Evolutionary conservation across 331 rosid species (phyloP), one percentile per base, ranked within the genome.

Genomic region (Telfairia occidentalis): DNA sequence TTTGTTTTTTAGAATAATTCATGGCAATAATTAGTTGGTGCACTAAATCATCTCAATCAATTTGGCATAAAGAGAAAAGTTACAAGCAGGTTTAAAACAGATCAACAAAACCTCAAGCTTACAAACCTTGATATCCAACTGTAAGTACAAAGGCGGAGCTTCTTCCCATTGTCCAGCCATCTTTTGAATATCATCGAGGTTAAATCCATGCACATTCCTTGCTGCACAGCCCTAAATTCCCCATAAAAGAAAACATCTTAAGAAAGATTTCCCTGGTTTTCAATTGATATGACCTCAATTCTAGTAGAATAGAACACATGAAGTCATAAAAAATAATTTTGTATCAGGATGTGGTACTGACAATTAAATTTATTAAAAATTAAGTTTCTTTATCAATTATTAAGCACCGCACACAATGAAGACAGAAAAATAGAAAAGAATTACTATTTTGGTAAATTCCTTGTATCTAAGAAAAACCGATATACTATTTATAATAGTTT

Each of bases 81-180:
- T 1, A 29, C 23, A 54, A 54, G 32, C 24, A 54, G 5, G 15
- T 59, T 59, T 11, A 59, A 29, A 59, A 28, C 2, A 59, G 66
- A 59, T 29, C 19, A 15, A 60, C 58, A 52, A 21, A 52, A 52
- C 67, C 2, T 37, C 29, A 37, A 9, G 42, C 42, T 64, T 37
- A 34, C 86, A 65, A 76, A 94, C 98, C 97, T 91, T 94, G 73
- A 74, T 79, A 59, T 91, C 89, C 81, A 94, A 86, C 83, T 84
- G 92, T 84, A 89, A 78, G 89, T 94, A 92, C 73, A 94, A 77
- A 38, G 89, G 78, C 40, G 96, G 92, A 61, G 96, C 86, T 76
- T 91, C 97, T 81, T 94, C 98, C 98, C 98, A 94, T 76, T 87
- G 90, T 69, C 72, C 77, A 55, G 92, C 90, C 96, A 94, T 89